Base-by-base conservation (phyloP, 2,329 filamentous ascomycete genomes). In the Penicillium sp. region DNA sequence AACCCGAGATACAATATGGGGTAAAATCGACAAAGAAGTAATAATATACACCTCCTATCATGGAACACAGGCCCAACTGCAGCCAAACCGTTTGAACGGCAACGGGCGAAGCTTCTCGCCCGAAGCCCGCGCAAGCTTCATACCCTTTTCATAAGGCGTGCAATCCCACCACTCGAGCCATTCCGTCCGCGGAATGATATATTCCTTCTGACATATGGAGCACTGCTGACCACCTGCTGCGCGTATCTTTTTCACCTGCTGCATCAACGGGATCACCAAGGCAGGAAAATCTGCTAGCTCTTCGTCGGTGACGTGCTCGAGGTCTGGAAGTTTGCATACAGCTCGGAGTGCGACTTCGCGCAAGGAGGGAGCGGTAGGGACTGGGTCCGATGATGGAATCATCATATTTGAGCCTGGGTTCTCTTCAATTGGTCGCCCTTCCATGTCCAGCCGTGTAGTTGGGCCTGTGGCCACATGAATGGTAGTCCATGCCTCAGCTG, bases 101-200 rank as follows among this genome's bases (percentile, higher is more conserved):
- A 78, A 61, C 19, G 75, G 73, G 9, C 70, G 69, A 27, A 75
- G 53, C 41, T 57, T 63, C 56, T 75, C 70, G 5, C 68, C 68
- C 1, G 65, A 61, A 26, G 57, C 53, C 16, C 73, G 67, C 6
- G 69, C 62, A n/a, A 64, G 59, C 61, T 75, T 73, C 50, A 71
- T 62, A 3, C 71, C 72, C 46, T 72, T 76, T 58, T 77, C 75
- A 57, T 72, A 70, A 1, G 73, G 73, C 14, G 64, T 69, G 53
- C 73, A 73, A 57, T 77, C 75, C 75, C 75, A 77, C 75, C 75
- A 77, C 58, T 79, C 78, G 21, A 78, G 66, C 76, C 77, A 80
- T 59, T 76, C 70, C 0, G 73, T 68, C 10, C 77, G 73, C 16
- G 77, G 70, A 49, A 77, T 67, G 6, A 80, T 72, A 46, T 76